Percentiles rank a stretch among this genome's conserved stretches.
phyloP scores from a whole-genome alignment of 2,329 filamentous ascomycete genomes.

The Fusarium continuum region DNA sequence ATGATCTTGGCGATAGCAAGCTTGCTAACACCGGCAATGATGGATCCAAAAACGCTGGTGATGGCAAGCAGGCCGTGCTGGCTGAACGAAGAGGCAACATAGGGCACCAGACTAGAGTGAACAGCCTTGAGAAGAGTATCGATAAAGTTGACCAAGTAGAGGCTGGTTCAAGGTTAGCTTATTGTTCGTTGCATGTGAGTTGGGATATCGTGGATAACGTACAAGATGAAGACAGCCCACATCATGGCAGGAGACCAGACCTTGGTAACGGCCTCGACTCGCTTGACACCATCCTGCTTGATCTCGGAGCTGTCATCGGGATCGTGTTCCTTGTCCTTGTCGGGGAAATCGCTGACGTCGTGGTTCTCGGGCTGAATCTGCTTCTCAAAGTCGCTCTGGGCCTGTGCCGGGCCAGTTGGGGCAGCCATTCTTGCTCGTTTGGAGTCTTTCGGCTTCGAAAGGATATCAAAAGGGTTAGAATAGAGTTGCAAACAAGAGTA shows the following conservation, averaged over 20 bases:
- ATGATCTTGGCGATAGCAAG: slow-evolving; percentile 58
- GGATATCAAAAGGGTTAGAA: background rate
- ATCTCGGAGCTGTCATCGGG: slow-evolving; percentile 39
- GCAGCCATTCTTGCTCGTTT: background rate
- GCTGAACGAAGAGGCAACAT: slow-evolving; percentile 72
- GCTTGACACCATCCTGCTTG: slow-evolving; percentile 52
- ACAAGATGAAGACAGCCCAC: slow-evolving; percentile 54
- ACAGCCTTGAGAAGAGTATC: slow-evolving; percentile 51
- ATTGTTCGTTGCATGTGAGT: background rate
- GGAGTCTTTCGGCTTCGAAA: background rate
- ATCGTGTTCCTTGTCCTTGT: slow-evolving; percentile 24
- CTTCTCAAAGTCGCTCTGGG: slow-evolving; percentile 27
- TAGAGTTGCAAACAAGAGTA: background rate
- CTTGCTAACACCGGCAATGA: slow-evolving; percentile 51
- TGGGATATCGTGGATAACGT: background rate
- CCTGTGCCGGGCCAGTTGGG: slow-evolving; percentile 1
- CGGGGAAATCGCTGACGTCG: slow-evolving; percentile 4
- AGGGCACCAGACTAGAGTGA: slow-evolving; percentile 64
- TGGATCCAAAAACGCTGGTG: slow-evolving; percentile 66
- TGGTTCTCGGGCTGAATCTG: slow-evolving; percentile 22
- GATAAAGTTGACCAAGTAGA: slow-evolving; percentile 53
- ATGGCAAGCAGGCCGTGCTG: slow-evolving; percentile 72
- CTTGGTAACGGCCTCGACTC: slow-evolving; percentile 52
- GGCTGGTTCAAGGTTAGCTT: slow-evolving; percentile 37
- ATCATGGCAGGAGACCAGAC: slow-evolving; percentile 52